Evolutionary conservation across 768 basidiomycete genomes (phyloP).

Genomic region (Mycena haematopus): DNA sequence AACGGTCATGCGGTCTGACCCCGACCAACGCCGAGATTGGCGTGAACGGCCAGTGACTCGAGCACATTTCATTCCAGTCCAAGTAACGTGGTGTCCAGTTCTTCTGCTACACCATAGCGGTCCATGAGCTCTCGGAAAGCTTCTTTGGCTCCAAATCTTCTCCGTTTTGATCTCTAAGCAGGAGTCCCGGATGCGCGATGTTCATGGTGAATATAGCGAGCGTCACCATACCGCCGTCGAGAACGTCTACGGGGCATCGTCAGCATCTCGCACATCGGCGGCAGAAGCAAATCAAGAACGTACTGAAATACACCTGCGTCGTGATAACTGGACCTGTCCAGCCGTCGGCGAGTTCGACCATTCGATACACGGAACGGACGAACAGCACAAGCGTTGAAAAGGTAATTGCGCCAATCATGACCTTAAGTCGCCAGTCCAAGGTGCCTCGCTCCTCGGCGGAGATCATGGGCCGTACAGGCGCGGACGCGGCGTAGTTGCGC

Average conservation of each 20-base stretch:
- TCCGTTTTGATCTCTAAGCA: neutral
- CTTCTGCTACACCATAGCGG: too few species aligned
- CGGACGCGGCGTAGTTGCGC: neutral
- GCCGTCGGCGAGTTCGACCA: conserved; percentile 5
- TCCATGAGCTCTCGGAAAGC: too few species aligned
- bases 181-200: neutral
- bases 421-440: neutral
- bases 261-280: neutral
- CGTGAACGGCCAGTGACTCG: too few species aligned
- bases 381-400: conserved; percentile 1
- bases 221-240: neutral
- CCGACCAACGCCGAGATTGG: too few species aligned
- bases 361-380: conserved; percentile 3
- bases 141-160: too few species aligned
- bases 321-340: conserved; percentile 2
- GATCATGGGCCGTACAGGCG: neutral
- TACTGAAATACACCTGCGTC: neutral
- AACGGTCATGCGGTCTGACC: too few species aligned
- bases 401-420: neutral
- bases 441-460: neutral
- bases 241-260: neutral
- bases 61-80: too few species aligned
- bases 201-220: conserved; percentile 1
- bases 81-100: too few species aligned
- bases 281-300: neutral